Evolutionary conservation across 371 early-diverging fungal genomes (phyloP).

Genomic region (Mucor circinelloides): DNA sequence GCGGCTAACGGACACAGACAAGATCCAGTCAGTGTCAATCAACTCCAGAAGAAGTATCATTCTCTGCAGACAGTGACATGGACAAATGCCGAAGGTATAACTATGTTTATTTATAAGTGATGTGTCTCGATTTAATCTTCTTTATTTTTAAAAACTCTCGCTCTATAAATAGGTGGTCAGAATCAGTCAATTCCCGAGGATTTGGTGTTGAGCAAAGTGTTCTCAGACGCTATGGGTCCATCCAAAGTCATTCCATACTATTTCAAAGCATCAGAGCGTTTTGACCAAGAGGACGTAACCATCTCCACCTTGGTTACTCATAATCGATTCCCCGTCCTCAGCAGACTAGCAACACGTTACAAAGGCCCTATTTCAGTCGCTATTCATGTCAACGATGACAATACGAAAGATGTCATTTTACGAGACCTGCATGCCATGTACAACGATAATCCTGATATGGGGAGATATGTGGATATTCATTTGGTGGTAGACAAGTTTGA

Average conservation of each 20-base stretch:
- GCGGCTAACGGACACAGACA: neutral
- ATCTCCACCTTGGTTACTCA: constrained; percentile 55
- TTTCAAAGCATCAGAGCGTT: constrained; percentile 48
- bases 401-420: constrained; percentile 45
- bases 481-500: constrained; percentile 62
- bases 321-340: constrained; percentile 46
- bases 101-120: constrained; percentile 5
- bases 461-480: constrained; percentile 59
- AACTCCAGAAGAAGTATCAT: constrained; percentile 22
- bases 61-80: constrained; percentile 30
- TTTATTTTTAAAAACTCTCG: constrained; percentile 17
- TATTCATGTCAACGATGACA: constrained; percentile 65
- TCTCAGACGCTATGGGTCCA: constrained; percentile 66
- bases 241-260: constrained; percentile 66
- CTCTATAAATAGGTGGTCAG: constrained; percentile 15
- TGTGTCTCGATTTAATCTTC: neutral
- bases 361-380: constrained; percentile 52
- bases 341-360: constrained; percentile 27
- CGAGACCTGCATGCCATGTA: constrained; percentile 52
- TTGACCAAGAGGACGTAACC: constrained; percentile 60
- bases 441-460: constrained; percentile 52
- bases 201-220: constrained; percentile 62
- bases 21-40: constrained; percentile 10
- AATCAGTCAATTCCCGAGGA: constrained; percentile 45
- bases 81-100: constrained; percentile 33